Conservation (phyloP, 1,284 basidiomycete species). For the Leccinum variabile region DNA sequence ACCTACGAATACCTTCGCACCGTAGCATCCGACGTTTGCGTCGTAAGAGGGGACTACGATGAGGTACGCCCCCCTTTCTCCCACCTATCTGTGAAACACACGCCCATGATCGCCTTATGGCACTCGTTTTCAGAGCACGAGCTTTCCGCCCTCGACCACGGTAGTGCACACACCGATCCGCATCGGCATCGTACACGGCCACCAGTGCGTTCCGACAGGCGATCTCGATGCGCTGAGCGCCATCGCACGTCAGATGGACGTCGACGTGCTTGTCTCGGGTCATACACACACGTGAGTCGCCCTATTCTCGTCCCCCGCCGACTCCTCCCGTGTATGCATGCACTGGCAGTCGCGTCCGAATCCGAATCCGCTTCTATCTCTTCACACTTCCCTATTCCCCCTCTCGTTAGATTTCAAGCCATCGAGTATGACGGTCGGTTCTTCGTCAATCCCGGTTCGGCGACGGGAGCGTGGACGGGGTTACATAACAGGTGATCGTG, state of each 20-base stretch:
- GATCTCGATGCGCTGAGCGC: constrained; percentile 87
- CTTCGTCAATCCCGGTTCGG: constrained; percentile 96
- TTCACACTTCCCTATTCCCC: not conserved
- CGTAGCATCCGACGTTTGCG: constrained; percentile 93
- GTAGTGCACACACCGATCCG: constrained; percentile 86
- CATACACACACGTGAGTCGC: constrained; percentile 86
- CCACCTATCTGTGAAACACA: not conserved
- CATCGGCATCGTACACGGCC: constrained; percentile 93
- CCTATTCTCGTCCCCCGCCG: not conserved
- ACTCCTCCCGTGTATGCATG: not conserved
- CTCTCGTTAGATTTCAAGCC: constrained; percentile 77
- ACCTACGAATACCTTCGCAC: constrained; percentile 97
- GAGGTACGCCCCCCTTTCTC: constrained; percentile 56
- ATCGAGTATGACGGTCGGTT: constrained; percentile 90
- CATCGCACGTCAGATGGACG: constrained; percentile 94
- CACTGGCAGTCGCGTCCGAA: not conserved
- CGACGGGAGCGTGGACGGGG: constrained; percentile 92
- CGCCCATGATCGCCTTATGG: constrained; percentile 12
- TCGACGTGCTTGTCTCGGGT: constrained; percentile 92
- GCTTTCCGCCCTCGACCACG: constrained; percentile 82
- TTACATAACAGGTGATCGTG: constrained; percentile 58
- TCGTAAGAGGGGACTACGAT: constrained; percentile 94
- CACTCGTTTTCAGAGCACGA: constrained; percentile 45
- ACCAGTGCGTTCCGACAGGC: constrained; percentile 91
- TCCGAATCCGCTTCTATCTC: not conserved